Evolutionary conservation across 768 basidiomycete species (phyloP).

Genomic region (Kwoniella dendrophila): DNA sequence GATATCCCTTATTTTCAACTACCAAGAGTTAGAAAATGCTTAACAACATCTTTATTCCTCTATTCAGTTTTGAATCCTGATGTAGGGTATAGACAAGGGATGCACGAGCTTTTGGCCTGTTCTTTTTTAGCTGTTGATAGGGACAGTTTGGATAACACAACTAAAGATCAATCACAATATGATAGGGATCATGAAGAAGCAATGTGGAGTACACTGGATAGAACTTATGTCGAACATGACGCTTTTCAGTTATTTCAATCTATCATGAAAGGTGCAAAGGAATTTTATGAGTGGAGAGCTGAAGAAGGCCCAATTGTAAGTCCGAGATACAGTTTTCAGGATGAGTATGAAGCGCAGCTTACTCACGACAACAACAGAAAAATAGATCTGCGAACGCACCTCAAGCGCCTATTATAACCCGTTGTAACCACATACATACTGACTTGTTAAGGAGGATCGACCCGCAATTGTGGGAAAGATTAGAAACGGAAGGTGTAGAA

Average conservation of each 20-base stretch:
- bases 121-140: conserved; percentile 79
- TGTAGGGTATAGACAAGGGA: conserved; percentile 93
- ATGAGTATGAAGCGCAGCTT: conserved; percentile 74
- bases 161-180: background rate
- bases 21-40: conserved; percentile 69
- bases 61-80: conserved; percentile 75
- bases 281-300: conserved; percentile 66
- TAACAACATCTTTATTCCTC: conserved; percentile 86
- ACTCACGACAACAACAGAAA: conserved; percentile 57
- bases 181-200: conserved; percentile 22
- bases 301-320: conserved; percentile 47
- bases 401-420: conserved; percentile 77
- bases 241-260: conserved; percentile 78
- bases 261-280: conserved; percentile 76
- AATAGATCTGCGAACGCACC: conserved; percentile 45
- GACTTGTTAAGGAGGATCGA: conserved; percentile 74
- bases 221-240: conserved; percentile 63
- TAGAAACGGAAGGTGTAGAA: conserved; percentile 82
- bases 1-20: conserved; percentile 89
- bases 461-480: conserved; percentile 70
- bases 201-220: conserved; percentile 45
- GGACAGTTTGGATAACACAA: conserved; percentile 64
- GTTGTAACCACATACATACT: conserved; percentile 78
- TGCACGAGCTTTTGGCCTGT: conserved; percentile 95
- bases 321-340: conserved; percentile 68